These are phyloP conservation scores for Urostyla sp. DNA, from an alignment of 73 alveolate genomes.

Conservation along the genomic window DNA sequence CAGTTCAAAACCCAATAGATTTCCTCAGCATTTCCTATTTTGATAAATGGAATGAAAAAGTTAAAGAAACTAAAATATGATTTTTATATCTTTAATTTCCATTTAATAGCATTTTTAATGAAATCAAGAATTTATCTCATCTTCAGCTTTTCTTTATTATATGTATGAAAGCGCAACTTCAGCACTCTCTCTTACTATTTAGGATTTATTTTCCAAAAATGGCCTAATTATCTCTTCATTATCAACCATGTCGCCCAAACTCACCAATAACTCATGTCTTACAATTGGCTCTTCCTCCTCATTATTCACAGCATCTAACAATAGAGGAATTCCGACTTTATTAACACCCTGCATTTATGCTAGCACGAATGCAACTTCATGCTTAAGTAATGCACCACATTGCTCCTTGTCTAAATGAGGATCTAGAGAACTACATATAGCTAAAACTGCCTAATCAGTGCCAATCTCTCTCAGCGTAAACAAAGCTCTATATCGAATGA, in stretches of 20 bases:
- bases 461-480: constrained; percentile 74
- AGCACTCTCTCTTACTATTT: constrained; percentile 65
- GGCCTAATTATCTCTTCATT: constrained; percentile 19
- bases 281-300: constrained; percentile 72
- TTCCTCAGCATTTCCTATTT: constrained; percentile 63
- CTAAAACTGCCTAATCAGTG: constrained; percentile 70
- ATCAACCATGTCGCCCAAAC: constrained; percentile 70
- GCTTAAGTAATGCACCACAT: constrained; percentile 72
- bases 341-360: constrained; percentile 73
- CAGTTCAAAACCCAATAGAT: constrained; percentile 66
- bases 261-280: constrained; percentile 61
- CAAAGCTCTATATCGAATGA: constrained; percentile 75
- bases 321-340: constrained; percentile 41
- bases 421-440: constrained; percentile 60
- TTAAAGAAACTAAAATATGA: background rate
- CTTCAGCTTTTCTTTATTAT: constrained; percentile 47
- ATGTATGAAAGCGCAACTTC: constrained; percentile 60
- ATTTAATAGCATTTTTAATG: background rate
- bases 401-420: constrained; percentile 41
- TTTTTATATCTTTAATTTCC: constrained; percentile 26
- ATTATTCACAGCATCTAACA: constrained; percentile 51
- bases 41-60: constrained; percentile 56
- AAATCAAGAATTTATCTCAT: too few species aligned
- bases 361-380: constrained; percentile 79
- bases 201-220: constrained; percentile 39